Base-by-base conservation (phyloP, 306 rosid genomes). In the Inga oerstediana region DNA sequence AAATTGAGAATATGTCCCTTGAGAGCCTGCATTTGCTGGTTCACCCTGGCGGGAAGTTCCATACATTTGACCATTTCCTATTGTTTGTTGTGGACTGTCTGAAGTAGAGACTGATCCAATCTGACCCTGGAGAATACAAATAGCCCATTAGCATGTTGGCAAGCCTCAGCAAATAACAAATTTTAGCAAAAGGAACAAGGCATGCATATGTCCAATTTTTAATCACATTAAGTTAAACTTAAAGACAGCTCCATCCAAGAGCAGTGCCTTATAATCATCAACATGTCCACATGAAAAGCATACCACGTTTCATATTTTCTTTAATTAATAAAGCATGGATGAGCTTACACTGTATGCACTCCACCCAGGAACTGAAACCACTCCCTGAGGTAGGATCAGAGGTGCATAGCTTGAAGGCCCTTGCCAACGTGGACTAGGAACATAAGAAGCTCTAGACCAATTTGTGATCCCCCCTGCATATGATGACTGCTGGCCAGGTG, bases 391-490 rank as follows among this genome's bases (percentile, higher is more conserved):
- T 74, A 95, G 87, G 89, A 95, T 87, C 65, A 92, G 74, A 72
- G 98, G 92, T 68, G 99, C 86, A 81, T 95, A 95, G 87, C 93
- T 93, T 44, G 99, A 93, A 74, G 98, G 93, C 34, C 97, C 94
- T 89, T 95, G 98, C 99, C 99, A 95, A 75, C 99, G 92, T 35
- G 99, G 98, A 85, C 97, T 95, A 32, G 97, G 89, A 89, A 95
- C 89, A 83, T 89, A 93, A 24, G 98, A 93, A 35, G 96, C 92
- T 82, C 98, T 90, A 59, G 99, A 91, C 99, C 99, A 95, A 86
- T 95, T 93, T 65, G 97, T 85, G 70, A 92, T 87, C 74, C 95
- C 98, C 87, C 97, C 94, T 0, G 89, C 87, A 84, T 91, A 95
- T 34, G 98, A 95, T 34, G 98, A 95, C 84, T 93, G 97, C 82